Evolutionary conservation across 495 filamentous ascomycete genomes (phyloP).

Genomic region (Penicillium paradoxum): DNA sequence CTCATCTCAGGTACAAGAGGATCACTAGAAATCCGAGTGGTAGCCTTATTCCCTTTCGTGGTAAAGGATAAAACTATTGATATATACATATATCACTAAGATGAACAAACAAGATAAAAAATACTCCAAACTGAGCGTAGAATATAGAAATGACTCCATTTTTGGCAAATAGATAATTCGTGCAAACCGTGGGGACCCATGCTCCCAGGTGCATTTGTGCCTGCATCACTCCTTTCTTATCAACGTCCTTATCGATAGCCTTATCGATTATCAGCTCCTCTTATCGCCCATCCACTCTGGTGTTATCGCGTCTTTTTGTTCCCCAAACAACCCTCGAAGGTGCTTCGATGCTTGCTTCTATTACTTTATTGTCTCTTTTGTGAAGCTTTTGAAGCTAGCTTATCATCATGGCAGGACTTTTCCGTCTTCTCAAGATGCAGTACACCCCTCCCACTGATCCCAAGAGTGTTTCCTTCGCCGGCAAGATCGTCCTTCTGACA

Average conservation of each 20-base stretch:
- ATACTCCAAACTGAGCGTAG: no score
- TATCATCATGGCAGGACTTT: conserved; percentile 32
- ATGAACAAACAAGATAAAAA: no score
- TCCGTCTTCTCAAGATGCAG: conserved; percentile 37
- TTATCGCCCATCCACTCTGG: background rate
- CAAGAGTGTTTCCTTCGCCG: conserved; percentile 33
- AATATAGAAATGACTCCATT: no score
- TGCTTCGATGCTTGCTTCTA: background rate
- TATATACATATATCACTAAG: no score
- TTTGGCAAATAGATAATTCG: no score
- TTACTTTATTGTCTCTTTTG: background rate
- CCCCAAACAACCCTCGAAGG: background rate
- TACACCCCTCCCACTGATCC: conserved; percentile 36
- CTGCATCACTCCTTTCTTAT: background rate
- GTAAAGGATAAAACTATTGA: no score
- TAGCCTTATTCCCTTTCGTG: no score
- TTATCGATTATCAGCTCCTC: background rate
- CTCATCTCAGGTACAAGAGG: no score
- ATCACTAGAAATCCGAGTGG: no score
- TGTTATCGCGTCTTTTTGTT: background rate
- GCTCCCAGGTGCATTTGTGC: no score
- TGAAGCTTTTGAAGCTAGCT: background rate
- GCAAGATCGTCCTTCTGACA: conserved; percentile 52
- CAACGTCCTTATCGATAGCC: background rate
- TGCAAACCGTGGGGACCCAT: no score